Base-by-base conservation (phyloP, 2,329 filamentous ascomycete species). In the Lasiodiplodia gonubiensis region DNA sequence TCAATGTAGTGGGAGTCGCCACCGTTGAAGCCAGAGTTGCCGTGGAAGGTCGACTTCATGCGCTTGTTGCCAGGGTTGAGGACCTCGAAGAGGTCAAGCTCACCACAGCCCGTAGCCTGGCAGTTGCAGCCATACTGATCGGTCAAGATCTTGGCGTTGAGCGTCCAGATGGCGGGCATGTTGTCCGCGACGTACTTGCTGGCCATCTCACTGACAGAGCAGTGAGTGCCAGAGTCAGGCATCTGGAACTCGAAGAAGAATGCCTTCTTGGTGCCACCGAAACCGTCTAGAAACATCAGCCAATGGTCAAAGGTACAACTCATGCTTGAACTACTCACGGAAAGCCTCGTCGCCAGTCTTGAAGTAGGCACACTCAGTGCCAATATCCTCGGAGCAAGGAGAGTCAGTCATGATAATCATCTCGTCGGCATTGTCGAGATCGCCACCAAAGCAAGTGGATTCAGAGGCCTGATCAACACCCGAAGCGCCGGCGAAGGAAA, bases 221-320 rank as follows among this genome's bases (percentile, higher is more conserved):
- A 81, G n/a, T 76, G 79, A 64, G 81, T 75, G 69, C 85, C 85
- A 67, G 86, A 86, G 57, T 84, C 74, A 10, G 90, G 90, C 91
- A 94, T 94, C 66, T 83, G 82, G 77, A 93, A 91, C 72, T 92
- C 86, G 72, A 91, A 85, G 70, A 93, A 83, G 81, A 94, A 93
- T 65, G 90, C 83, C 81, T 92, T 93, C 73, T 88, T 86, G 35
- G 85, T 82, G 60, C 90, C 90, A 48, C 80, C 85, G 79, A 92
- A 94, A 69, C 91, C 92, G 79, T 92, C 86, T 90, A 23, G 4
- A 0, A 6, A 23, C 21, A 49, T 71, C 27, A 68, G 52, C 42
- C 49, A 46, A 11, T 10, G 46, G 11, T 7, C 37, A 14, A 25
- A 11, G 4, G 30, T 11, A 2, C 8, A 37, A 21, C 4, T 16